phyloP scores from a whole-genome alignment of 148 eudicot genomes.

The Spergularia marina region DNA sequence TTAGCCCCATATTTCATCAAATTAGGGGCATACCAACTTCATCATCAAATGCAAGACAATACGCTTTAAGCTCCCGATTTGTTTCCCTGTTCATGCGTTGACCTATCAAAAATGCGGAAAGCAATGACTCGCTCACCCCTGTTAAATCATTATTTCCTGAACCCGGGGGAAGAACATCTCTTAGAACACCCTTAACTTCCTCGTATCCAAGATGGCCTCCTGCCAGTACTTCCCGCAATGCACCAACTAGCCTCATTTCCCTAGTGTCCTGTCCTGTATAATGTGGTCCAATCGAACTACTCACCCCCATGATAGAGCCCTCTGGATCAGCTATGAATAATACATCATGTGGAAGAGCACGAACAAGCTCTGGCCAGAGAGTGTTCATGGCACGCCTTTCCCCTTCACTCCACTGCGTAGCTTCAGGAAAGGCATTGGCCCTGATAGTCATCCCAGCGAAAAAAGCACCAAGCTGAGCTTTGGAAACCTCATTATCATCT shows the following conservation, averaged over 20 bases:
- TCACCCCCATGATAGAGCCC: conserved; percentile 74
- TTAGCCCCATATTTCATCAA: conserved; percentile 20
- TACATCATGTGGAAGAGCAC: conserved; percentile 70
- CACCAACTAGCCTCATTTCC: conserved; percentile 98
- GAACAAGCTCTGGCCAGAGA: conserved; percentile 84
- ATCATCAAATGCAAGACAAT: conserved; percentile 97
- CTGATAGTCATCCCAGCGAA: conserved; percentile 95
- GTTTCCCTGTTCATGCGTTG: conserved; percentile 99
- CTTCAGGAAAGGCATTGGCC: conserved; percentile 87
- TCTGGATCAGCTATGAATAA: conserved; percentile 97
- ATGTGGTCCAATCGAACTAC: conserved; percentile 79
- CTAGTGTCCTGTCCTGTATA: conserved; percentile 71
- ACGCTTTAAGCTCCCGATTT: conserved; percentile 95
- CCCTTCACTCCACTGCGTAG: conserved; percentile 97
- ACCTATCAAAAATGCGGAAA: conserved; percentile 92
- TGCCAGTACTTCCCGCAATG: conserved; percentile 88
- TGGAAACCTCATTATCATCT: conserved; percentile 70
- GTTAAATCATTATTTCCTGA: conserved; percentile 37
- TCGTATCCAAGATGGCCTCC: conserved; percentile 98
- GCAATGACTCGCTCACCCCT: conserved; percentile 72
- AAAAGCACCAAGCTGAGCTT: conserved; percentile 94
- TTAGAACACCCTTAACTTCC: conserved; percentile 92
- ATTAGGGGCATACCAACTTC: conserved; percentile 59
- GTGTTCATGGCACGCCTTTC: conserved; percentile 82
- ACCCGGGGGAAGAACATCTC: conserved; percentile 72